phyloP scores from a whole-genome alignment of 805 yeast genomes.

The Yarrowia sp. region DNA sequence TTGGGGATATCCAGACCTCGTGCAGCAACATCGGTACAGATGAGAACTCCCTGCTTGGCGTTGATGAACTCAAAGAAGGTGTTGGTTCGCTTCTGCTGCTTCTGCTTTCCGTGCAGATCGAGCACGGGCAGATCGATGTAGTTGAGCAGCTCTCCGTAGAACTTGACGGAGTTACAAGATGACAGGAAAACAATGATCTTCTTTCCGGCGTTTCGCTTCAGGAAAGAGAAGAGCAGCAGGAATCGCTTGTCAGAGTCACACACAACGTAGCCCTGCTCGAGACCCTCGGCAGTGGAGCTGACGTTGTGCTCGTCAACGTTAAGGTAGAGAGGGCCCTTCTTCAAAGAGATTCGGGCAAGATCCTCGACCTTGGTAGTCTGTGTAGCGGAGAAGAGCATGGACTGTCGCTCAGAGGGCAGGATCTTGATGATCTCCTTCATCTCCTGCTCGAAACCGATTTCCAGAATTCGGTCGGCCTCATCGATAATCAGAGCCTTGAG shows the following conservation, averaged over 20 bases:
- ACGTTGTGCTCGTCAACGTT: conserved; percentile 85
- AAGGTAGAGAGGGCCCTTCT: conserved; percentile 90
- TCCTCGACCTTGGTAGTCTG: conserved; percentile 99
- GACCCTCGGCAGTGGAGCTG: conserved; percentile 89
- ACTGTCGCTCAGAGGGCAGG: conserved; percentile 88
- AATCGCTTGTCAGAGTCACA: conserved; percentile 96
- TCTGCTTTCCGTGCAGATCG: conserved; percentile 96
- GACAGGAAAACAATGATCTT: conserved; percentile 93
- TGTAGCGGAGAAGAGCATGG: conserved; percentile 98
- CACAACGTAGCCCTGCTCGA: conserved; percentile 97
- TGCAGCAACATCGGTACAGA: conserved; percentile 99
- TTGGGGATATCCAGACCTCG: conserved; percentile 98
- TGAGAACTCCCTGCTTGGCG: conserved; percentile 87
- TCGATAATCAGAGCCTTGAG: conserved; percentile 91
- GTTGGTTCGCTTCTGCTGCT: conserved; percentile 97
- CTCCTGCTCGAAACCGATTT: conserved; percentile 98
- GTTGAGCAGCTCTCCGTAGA: conserved; percentile 89
- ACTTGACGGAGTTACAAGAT: conserved; percentile 95
- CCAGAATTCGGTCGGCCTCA: conserved; percentile 97
- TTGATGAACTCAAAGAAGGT: conserved; percentile 98
- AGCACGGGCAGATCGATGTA: conserved; percentile 96
- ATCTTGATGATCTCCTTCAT: conserved; percentile 95
- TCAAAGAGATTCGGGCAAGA: conserved; percentile 90
- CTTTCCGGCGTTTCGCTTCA: conserved; percentile 81
- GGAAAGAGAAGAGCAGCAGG: conserved; percentile 81